These are phyloP conservation scores for Jaltomata sinuosa DNA, from an alignment of 257 asterid genomes.

Conservation along the genomic window DNA sequence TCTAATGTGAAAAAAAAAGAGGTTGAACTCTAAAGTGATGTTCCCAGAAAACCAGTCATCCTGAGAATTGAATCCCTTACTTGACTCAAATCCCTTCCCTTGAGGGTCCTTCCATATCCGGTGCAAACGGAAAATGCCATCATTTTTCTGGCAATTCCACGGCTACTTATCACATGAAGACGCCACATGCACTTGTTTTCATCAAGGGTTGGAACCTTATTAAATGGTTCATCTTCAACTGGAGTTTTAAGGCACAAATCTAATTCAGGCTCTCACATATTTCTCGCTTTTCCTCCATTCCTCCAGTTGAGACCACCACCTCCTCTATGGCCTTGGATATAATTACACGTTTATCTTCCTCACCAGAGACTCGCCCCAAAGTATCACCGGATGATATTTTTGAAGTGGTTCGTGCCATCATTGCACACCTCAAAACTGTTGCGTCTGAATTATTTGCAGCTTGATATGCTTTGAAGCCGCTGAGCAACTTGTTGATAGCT, in stretches of 20 bases:
- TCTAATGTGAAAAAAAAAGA: neutral
- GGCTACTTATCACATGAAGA: too few species aligned
- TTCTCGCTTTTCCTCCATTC: neutral
- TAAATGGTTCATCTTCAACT: neutral
- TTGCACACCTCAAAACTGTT: neutral
- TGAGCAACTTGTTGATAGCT: neutral
- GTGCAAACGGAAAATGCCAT: too few species aligned
- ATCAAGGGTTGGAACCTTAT: neutral
- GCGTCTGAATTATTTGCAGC: neutral
- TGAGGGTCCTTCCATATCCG: too few species aligned
- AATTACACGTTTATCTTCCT: neutral
- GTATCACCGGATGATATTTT: too few species aligned
- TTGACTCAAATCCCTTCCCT: too few species aligned
- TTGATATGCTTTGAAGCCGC: neutral
- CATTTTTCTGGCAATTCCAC: too few species aligned
- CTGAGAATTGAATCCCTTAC: too few species aligned
- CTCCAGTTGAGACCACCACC: conserved; percentile 19
- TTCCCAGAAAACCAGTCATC: too few species aligned
- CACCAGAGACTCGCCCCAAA: neutral
- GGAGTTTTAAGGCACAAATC: neutral
- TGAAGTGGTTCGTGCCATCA: neutral
- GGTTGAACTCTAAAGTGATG: neutral
- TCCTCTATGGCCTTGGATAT: neutral
- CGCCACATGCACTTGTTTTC: neutral
- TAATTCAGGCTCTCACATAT: neutral